Evolutionary conservation across 129 eudicot genomes (phyloP), one percentile per base, ranked within the genome.

Genomic region (Oenanthe sinensis): DNA sequence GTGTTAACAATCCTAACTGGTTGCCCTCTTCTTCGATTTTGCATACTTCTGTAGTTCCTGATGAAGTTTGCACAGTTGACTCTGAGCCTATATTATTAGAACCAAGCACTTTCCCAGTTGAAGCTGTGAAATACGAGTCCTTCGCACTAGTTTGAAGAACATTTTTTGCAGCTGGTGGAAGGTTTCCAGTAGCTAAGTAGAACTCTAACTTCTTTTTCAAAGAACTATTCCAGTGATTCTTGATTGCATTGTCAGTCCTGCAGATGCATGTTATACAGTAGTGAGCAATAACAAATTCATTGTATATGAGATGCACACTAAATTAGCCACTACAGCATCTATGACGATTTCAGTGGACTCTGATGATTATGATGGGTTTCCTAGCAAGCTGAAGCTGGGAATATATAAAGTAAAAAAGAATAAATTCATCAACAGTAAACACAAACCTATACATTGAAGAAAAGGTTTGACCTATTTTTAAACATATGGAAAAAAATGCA

Each of bases 161-260:
- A 50, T 20, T 89, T 54, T 82, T 89, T 30, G 87, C 39, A 77
- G 52, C 86, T 5, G 93, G 87, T 7, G 89, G 90, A 63, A 89
- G 93, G 79, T 79, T 87, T 28, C 93, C 93, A 28, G 90, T 86
- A 68, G 89, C 87, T 78, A 82, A 40, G 65, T 86, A 89, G 74
- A 86, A 86, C 71, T 87, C 90, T 72, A 85, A 50, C 84, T 86
- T 88, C 79, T 88, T 88, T 86, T 84, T 84, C 74, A 89, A 82
- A 54, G 92, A 88, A 78, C 92, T 88, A 75, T 88, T 88, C 92
- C 90, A 89, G 46, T 89, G 90, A 79, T 89, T 89, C 85, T 89
- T 88, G 78, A 86, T 88, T 22, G 88, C 85, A 81, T 88, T 88
- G 37, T 86, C 88, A 45, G 92, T 88, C 86, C 92, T 88, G 84